Evolutionary conservation across 176 grass and related monocot genomes (phyloP).

Genomic region (Dactylis glomerata): DNA sequence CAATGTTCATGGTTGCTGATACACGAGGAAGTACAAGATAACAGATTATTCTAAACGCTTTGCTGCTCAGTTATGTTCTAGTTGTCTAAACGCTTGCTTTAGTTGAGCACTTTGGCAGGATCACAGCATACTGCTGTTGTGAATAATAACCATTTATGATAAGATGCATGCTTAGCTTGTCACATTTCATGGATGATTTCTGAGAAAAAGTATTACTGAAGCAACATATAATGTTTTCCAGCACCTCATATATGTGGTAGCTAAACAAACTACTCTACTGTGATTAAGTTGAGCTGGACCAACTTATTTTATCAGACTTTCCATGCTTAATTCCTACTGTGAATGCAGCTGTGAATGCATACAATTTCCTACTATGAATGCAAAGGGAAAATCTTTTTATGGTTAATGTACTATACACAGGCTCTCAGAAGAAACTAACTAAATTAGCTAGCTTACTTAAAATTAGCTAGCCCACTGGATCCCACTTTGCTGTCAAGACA

Average conservation of each 20-base stretch:
- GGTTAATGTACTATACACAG: too few relatives aligned
- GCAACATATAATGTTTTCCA: neutral
- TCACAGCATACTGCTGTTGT: neutral
- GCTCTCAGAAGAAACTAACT: too few relatives aligned
- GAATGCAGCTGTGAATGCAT: too few relatives aligned
- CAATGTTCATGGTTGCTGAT: too few relatives aligned
- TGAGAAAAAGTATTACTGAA: neutral
- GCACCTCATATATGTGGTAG: neutral
- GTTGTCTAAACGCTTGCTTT: neutral
- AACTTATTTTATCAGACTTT: neutral
- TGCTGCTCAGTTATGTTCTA: neutral
- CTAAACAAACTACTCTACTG: neutral
- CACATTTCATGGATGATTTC: conserved; percentile 13
- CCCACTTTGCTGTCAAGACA: too few relatives aligned
- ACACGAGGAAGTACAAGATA: too few relatives aligned
- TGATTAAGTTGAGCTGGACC: neutral
- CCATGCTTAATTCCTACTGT: too few relatives aligned
- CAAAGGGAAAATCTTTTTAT: too few relatives aligned
- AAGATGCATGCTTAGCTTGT: neutral
- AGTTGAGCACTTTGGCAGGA: neutral
- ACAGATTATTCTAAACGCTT: too few relatives aligned
- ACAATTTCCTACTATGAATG: too few relatives aligned
- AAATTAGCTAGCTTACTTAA: too few relatives aligned
- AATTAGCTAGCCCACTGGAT: too few relatives aligned
- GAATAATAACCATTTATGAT: neutral